Evolutionary conservation across 2,329 filamentous ascomycete genomes (phyloP).

Genomic region (Colletotrichum horii): DNA sequence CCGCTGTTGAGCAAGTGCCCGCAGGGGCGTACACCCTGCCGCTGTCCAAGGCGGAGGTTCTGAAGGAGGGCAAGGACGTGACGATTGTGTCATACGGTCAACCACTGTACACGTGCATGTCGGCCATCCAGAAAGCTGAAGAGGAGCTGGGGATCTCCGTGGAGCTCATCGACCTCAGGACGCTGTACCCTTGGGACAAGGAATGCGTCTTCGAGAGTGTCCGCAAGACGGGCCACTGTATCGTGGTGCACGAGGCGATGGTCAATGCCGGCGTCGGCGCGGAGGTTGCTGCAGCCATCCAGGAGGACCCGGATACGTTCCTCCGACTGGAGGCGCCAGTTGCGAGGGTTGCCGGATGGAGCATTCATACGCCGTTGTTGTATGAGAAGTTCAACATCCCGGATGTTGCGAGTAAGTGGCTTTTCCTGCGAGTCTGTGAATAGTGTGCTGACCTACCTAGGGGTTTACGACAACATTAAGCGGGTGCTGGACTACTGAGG

Average conservation of each 20-base stretch:
- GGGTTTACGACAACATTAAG: conserved; percentile 75
- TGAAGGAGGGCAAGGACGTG: conserved; percentile 80
- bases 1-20: conserved; percentile 90
- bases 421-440: too few species aligned
- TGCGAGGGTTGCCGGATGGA: conserved; percentile 86
- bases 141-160: conserved; percentile 78
- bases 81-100: conserved; percentile 91
- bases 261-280: conserved; percentile 88
- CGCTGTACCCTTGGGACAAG: conserved; percentile 91
- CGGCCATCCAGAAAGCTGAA: conserved; percentile 76
- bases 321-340: conserved; percentile 85
- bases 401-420: conserved; percentile 80
- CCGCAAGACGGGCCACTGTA: conserved; percentile 81
- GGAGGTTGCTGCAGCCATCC: conserved; percentile 86
- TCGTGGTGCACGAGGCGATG: conserved; percentile 94
- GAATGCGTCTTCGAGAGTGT: conserved; percentile 82
- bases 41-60: conserved; percentile 81
- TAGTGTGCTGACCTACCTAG: conserved; percentile 46
- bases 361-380: conserved; percentile 78
- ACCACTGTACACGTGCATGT: conserved; percentile 82
- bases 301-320: conserved; percentile 79
- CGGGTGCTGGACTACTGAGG: conserved; percentile 67
- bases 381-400: conserved; percentile 85
- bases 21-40: conserved; percentile 81
- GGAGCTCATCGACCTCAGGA: conserved; percentile 87